A percentile compares a stretch with the other conserved stretches of the same genome.
Conservation (phyloP, 208 protist species). For the Leptomonas seymouri region DNA sequence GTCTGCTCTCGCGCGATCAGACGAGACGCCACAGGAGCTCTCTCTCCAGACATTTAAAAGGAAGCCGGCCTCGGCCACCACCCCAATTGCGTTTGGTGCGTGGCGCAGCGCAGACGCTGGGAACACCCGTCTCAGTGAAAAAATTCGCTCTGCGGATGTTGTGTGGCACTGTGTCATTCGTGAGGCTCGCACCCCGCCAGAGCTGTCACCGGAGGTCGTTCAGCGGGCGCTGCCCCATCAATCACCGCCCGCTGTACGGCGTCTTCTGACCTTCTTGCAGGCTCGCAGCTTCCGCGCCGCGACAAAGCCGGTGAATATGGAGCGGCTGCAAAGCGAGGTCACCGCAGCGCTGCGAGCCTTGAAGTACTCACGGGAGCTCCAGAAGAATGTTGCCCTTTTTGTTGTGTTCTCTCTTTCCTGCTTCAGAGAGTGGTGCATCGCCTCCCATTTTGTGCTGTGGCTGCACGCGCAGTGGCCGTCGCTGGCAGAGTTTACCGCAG, state of each 20-base stretch:
- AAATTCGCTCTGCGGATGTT: slow-evolving; percentile 14
- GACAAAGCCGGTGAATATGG: neutral
- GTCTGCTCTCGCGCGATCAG: neutral
- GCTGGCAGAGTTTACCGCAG: neutral
- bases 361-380: slow-evolving; percentile 5
- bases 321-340: neutral
- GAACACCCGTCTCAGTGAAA: slow-evolving; percentile 1
- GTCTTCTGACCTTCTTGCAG: slow-evolving; percentile 1
- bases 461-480: slow-evolving; percentile 13
- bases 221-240: slow-evolving; percentile 17
- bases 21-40: neutral
- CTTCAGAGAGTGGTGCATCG: slow-evolving; percentile 14
- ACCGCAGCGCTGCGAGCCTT: slow-evolving; percentile 9
- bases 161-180: slow-evolving; percentile 45
- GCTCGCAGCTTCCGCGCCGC: slow-evolving; percentile 5
- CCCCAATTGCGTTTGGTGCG: slow-evolving; percentile 31
- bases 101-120: slow-evolving; percentile 27
- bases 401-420: slow-evolving; percentile 7
- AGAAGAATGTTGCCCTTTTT: slow-evolving; percentile 19
- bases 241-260: neutral
- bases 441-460: slow-evolving; percentile 14
- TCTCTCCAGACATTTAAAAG: neutral
- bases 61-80: neutral
- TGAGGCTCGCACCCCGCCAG: slow-evolving; percentile 36
- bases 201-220: slow-evolving; percentile 31